phyloP scores from a whole-genome alignment of 2,329 filamentous ascomycete genomes.

The Tolypocladium endophyticum region DNA sequence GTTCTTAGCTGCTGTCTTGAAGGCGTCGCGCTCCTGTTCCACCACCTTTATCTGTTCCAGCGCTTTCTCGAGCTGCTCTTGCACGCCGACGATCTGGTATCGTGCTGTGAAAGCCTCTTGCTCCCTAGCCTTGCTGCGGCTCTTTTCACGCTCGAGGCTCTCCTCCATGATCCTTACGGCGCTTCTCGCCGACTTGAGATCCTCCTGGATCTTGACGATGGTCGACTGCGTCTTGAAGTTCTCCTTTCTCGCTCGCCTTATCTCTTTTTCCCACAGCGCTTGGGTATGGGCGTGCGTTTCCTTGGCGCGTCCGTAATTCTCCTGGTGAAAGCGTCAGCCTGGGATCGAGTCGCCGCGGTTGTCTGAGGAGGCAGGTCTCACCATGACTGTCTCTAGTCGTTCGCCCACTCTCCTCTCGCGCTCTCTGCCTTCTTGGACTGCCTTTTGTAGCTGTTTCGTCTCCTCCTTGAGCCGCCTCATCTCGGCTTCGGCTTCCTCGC shows the following conservation, averaged over 20 bases:
- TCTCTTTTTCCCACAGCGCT: slow-evolving; percentile 63
- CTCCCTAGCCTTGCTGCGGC: slow-evolving; percentile 49
- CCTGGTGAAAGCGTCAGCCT: slow-evolving; percentile 32
- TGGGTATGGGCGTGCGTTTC: slow-evolving; percentile 58
- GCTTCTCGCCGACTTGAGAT: slow-evolving; percentile 52
- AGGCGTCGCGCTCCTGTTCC: slow-evolving; percentile 64
- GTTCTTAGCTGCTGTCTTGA: slow-evolving; percentile 61
- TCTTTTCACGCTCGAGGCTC: slow-evolving; percentile 51
- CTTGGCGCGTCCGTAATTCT: slow-evolving; percentile 59
- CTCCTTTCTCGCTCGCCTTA: slow-evolving; percentile 58
- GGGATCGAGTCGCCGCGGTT: background rate
- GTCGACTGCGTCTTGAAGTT: slow-evolving; percentile 64
- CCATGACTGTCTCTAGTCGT: slow-evolving; percentile 59
- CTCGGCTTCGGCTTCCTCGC: slow-evolving; percentile 64
- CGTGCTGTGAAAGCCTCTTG: slow-evolving; percentile 60
- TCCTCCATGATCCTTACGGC: slow-evolving; percentile 46
- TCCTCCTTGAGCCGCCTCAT: slow-evolving; percentile 55
- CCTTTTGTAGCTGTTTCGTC: slow-evolving; percentile 39
- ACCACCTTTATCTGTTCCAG: slow-evolving; percentile 52
- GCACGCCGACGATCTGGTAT: slow-evolving; percentile 52
- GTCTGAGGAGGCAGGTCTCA: slow-evolving; percentile 24
- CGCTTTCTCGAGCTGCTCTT: slow-evolving; percentile 57
- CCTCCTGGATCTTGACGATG: slow-evolving; percentile 62
- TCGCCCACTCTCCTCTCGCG: slow-evolving; percentile 57
- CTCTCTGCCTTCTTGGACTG: slow-evolving; percentile 54